These are phyloP conservation scores for Pseudopediastrum boryanum DNA, from an alignment of 139 green algal species.

Conservation along the genomic window DNA sequence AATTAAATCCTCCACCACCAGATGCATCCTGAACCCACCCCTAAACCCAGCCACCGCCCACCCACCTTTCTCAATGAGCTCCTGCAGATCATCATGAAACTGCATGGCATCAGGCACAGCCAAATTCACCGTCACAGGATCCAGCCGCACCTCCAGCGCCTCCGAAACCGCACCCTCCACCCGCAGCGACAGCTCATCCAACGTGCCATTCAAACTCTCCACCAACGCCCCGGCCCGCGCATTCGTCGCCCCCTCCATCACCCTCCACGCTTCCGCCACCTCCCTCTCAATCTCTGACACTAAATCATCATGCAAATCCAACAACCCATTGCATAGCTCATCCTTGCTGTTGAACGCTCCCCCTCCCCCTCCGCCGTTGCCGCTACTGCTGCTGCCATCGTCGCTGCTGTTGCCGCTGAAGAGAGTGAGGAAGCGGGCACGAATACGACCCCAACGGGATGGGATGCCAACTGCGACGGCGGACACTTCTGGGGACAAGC, in stretches of 20 bases:
- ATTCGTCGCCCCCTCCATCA: constrained; percentile 71
- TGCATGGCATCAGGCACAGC: constrained; percentile 51
- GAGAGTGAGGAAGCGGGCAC: constrained; percentile 50
- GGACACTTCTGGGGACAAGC: background rate
- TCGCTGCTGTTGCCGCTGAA: constrained; percentile 34
- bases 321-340: constrained; percentile 58
- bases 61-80: constrained; percentile 62
- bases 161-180: constrained; percentile 60
- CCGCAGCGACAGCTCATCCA: constrained; percentile 48
- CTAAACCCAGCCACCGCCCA: background rate
- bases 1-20: no score
- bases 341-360: constrained; percentile 35
- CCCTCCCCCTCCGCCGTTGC: background rate
- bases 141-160: constrained; percentile 49
- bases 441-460: constrained; percentile 38
- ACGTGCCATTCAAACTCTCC: constrained; percentile 56
- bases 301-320: constrained; percentile 68
- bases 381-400: background rate
- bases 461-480: background rate
- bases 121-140: constrained; percentile 57
- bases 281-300: constrained; percentile 62
- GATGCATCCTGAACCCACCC: no score
- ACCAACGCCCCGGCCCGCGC: constrained; percentile 63
- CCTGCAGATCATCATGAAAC: constrained; percentile 70
- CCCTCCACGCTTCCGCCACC: constrained; percentile 69